Percentiles rank a stretch among this genome's conserved stretches.
Evolutionary conservation across 805 yeast genomes (phyloP).

Genomic region (Kazachstania viticola): DNA sequence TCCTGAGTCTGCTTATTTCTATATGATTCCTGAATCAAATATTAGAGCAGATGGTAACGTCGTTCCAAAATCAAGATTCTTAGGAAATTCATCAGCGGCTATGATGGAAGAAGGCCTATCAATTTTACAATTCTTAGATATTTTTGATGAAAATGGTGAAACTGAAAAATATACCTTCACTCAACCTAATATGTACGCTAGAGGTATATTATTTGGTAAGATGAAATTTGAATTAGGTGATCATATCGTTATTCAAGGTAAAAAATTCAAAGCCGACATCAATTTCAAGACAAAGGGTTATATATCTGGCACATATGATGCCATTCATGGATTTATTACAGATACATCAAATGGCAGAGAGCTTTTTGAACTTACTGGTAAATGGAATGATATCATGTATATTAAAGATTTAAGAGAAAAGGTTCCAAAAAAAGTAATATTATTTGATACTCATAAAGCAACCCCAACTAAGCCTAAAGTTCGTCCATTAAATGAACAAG

Average conservation of each 20-base stretch:
- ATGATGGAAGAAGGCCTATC: conserved; percentile 93
- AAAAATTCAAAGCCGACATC: conserved; percentile 56
- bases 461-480: conserved; percentile 51
- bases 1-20: conserved; percentile 89
- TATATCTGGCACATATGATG: conserved; percentile 84
- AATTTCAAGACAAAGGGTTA: conserved; percentile 94
- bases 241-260: conserved; percentile 66
- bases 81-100: conserved; percentile 95
- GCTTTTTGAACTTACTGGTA: conserved; percentile 64
- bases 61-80: conserved; percentile 75
- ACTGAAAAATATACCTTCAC: conserved; percentile 70
- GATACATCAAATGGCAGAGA: conserved; percentile 38
- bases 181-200: conserved; percentile 91
- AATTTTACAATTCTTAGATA: conserved; percentile 54
- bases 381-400: conserved; percentile 84
- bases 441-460: conserved; percentile 52
- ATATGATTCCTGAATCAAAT: conserved; percentile 65
- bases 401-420: conserved; percentile 40
- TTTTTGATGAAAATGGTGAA: conserved; percentile 32
- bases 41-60: conserved; percentile 85
- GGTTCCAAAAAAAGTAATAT: conserved; percentile 33
- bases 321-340: conserved; percentile 65
- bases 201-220: conserved; percentile 87
- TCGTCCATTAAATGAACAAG: conserved; percentile 71
- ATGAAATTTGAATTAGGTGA: conserved; percentile 89